Percentiles rank a stretch among this genome's conserved stretches.
phyloP scores from a whole-genome alignment of 306 rosid genomes.

The Cucurbita argyrosperma region DNA sequence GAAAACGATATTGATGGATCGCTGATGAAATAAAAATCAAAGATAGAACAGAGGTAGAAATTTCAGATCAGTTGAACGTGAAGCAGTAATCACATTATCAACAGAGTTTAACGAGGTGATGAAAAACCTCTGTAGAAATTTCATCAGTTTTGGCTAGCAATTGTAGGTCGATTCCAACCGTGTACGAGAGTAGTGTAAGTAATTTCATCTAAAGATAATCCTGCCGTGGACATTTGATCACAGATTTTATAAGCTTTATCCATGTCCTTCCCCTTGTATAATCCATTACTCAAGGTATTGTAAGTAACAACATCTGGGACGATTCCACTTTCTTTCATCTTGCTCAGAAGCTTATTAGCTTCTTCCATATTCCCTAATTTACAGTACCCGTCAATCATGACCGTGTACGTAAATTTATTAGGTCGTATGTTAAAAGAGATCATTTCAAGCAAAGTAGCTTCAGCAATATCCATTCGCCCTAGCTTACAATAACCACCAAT shows the following conservation, averaged over 20 bases:
- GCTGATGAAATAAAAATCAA: neutral
- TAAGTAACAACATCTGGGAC: slow-evolving; percentile 41
- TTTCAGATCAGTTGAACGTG: neutral
- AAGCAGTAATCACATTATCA: neutral
- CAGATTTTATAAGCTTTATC: slow-evolving; percentile 22
- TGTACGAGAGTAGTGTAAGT: slow-evolving; percentile 29
- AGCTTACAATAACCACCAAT: slow-evolving; percentile 57
- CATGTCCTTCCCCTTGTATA: slow-evolving; percentile 26
- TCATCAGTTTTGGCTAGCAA: slow-evolving; percentile 4
- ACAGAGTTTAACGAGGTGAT: neutral
- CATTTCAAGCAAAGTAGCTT: slow-evolving; percentile 36
- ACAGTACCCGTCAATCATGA: slow-evolving; percentile 55
- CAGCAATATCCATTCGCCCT: slow-evolving; percentile 47
- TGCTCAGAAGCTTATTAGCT: slow-evolving; percentile 33
- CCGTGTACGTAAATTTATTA: slow-evolving; percentile 54
- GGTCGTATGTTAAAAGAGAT: slow-evolving; percentile 27
- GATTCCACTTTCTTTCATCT: slow-evolving; percentile 42
- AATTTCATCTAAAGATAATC: slow-evolving; percentile 29
- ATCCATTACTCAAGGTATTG: slow-evolving; percentile 29
- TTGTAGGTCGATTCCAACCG: slow-evolving; percentile 10
- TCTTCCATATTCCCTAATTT: slow-evolving; percentile 53
- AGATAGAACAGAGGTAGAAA: neutral
- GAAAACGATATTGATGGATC: neutral
- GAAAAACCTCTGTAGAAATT: neutral
- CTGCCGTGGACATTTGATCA: slow-evolving; percentile 21